phyloP scores from a whole-genome alignment of 345 rosid species.

The Barbarea vulgaris region DNA sequence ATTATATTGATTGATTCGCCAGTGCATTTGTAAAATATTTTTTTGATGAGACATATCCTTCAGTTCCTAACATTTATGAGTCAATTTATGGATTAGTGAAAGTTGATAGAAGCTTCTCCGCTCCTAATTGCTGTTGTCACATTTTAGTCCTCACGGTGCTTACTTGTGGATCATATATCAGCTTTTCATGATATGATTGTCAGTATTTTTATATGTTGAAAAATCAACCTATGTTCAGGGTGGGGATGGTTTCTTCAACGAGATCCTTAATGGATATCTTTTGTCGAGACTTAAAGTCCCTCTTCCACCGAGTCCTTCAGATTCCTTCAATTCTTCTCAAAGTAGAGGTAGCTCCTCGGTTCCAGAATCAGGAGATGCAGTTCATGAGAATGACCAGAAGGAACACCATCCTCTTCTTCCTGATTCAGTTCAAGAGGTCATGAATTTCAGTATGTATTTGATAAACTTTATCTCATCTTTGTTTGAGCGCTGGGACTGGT shows the following conservation, averaged over 20 bases:
- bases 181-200: background rate
- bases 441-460: constrained; percentile 47
- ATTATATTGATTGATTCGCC: constrained; percentile 1
- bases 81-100: constrained; percentile 18
- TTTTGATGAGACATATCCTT: background rate
- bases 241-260: constrained; percentile 97
- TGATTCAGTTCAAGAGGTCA: constrained; percentile 39
- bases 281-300: constrained; percentile 78
- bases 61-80: background rate
- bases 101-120: constrained; percentile 15
- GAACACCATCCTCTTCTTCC: constrained; percentile 63
- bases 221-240: constrained; percentile 52
- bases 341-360: constrained; percentile 42
- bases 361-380: constrained; percentile 42
- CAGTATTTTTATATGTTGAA: background rate
- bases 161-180: constrained; percentile 11
- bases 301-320: constrained; percentile 74
- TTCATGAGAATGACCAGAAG: constrained; percentile 43
- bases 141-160: background rate
- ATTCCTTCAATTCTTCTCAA: constrained; percentile 48
- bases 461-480: constrained; percentile 25
- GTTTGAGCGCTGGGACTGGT: constrained; percentile 13
- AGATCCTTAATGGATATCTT: constrained; percentile 85
- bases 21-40: background rate
- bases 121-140: constrained; percentile 7